phyloP scores from a whole-genome alignment of 75 land plant species.

The Pinus albicaulis region DNA sequence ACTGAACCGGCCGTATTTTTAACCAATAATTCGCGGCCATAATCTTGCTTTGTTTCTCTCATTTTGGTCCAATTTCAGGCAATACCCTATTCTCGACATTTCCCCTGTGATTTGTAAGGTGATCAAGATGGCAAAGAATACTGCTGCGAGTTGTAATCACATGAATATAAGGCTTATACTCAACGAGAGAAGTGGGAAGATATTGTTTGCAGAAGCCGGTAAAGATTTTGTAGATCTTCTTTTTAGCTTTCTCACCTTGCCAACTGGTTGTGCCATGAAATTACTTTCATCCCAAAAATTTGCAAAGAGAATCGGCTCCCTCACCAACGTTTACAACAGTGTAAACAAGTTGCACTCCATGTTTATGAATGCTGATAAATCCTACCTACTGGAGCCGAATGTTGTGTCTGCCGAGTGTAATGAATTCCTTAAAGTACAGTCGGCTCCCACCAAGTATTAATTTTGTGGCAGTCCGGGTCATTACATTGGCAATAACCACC shows the following conservation, averaged over 20 bases:
- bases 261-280: neutral
- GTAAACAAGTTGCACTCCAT: neutral
- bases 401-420: neutral
- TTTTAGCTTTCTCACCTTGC: neutral
- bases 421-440: neutral
- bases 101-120: too few relatives aligned
- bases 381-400: neutral
- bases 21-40: too few relatives aligned
- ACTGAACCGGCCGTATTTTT: too few relatives aligned
- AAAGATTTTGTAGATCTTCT: neutral
- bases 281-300: neutral
- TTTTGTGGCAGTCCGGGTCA: neutral
- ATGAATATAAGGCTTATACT: neutral
- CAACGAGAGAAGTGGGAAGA: neutral
- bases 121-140: too few relatives aligned
- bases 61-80: too few relatives aligned
- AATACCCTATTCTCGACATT: too few relatives aligned
- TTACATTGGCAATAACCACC: neutral
- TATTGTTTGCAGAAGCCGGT: slow-evolving; percentile 1
- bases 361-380: neutral
- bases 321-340: neutral
- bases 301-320: neutral
- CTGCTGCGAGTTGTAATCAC: too few relatives aligned
- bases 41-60: too few relatives aligned
- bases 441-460: neutral